Evolutionary conservation across 768 basidiomycete genomes (phyloP), one percentile per base, ranked within the genome.

Genomic region (Pisolithus orientalis): DNA sequence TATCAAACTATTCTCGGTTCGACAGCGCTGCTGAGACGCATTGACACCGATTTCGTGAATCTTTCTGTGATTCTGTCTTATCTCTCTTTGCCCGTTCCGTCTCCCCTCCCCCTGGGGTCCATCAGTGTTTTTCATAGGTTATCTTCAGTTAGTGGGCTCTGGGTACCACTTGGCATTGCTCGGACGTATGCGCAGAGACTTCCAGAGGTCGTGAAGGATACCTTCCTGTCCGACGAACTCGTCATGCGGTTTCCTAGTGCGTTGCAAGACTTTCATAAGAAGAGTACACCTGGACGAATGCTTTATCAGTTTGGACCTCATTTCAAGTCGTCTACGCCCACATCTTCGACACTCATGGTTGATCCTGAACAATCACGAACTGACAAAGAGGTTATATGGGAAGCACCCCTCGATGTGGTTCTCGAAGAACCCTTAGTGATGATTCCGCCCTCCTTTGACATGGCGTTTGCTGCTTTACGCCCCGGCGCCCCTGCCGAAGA

Each of bases 41-140:
- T 88, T 50, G 87, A 89, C 68, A 85, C 85, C 32, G 85, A 87
- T 61, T 89, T 85, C 58, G 85, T 89, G 59, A 85, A 89, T 64
- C 73, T 88, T 44, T 77, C 83, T 40, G 59, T 59, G 29, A 73
- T 64, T 71, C 77, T 45, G 70, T 71, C 44, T 61, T 75, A 52
- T 62, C 72, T 69, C 64, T 54, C 74, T 71, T 16, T 62, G 45
- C 34, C 56, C 29, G 43, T 57, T 67, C 39, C 64, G 32, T 72
- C 54, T 60, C 67, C 61, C 55, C 72, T 47, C 44, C 72, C 75
- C 13, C 70, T 71, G 7, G 76, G 78, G 49, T 79, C 80, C 16
- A 74, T 75, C 7, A 65, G 73, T 4, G 72, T 88, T 5, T 70
- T 70, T 9, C 77, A 77, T 53, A 79, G 83, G 6, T 80, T 79